Conservation (phyloP, 2,329 filamentous ascomycete species). For the Neofusicoccum umdonicola region DNA sequence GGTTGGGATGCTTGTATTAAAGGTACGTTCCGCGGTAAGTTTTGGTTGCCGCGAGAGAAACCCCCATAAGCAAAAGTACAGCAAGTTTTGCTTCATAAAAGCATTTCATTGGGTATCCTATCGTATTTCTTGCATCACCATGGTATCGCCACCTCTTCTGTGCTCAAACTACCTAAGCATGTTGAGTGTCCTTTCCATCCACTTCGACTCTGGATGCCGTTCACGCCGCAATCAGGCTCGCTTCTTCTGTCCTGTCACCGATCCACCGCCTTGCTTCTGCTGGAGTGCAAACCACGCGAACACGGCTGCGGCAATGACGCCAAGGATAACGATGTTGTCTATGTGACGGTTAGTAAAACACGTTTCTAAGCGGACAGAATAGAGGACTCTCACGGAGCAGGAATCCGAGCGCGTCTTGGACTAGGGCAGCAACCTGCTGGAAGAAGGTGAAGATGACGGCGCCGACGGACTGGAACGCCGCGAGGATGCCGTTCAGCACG, state of each 20-base stretch:
- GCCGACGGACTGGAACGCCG: not conserved
- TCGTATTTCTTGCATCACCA: not conserved
- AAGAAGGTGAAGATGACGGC: slow-evolving; percentile 6
- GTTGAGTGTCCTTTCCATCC: no score
- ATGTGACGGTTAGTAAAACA: not conserved
- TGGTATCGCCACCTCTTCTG: not conserved
- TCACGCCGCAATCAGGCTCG: not conserved
- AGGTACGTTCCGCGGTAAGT: not conserved
- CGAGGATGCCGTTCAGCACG: slow-evolving; percentile 7
- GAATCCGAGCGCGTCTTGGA: not conserved
- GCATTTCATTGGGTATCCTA: not conserved
- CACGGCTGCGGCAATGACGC: not conserved
- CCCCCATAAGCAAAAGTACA: not conserved
- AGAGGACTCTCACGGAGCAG: not conserved
- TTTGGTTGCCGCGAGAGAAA: not conserved
- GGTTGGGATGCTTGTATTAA: not conserved
- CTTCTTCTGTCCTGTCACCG: slow-evolving; percentile 1
- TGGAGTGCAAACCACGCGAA: not conserved
- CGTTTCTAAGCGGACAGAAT: no score
- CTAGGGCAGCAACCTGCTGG: not conserved
- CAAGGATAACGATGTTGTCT: slow-evolving; percentile 13
- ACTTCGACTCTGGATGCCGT: not conserved
- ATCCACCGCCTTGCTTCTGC: not conserved
- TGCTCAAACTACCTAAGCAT: not conserved
- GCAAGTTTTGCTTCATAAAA: not conserved